Base-by-base conservation (phyloP, 805 yeast genomes). In the Hanseniaspora taiwanica region DNA sequence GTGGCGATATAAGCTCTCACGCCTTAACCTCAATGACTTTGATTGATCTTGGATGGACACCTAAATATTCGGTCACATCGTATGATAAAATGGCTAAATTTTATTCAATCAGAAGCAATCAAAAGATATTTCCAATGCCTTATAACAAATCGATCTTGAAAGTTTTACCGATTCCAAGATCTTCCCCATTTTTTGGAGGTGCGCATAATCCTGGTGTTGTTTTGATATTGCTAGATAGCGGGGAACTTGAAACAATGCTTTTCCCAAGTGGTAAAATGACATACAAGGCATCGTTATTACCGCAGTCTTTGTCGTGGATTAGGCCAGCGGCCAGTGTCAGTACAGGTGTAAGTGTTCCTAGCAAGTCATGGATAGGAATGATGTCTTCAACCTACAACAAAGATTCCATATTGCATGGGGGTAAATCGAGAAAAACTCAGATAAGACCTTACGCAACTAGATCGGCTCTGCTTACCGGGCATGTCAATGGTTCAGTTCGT, bases 1-100 rank as follows among this genome's bases (percentile, higher is more conserved):
- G 91, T 9, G 85, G 83, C 14, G 78, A 74, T 49, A 10, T 41
- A 10, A 49, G 54, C 1, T 66, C 65, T 33, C 69, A 68, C 0
- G 59, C 58, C 29, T 69, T 64, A 40, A 65, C 63, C 40, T 66
- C 69, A 6, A 47, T 80, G 7, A 69, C 73, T 0, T 62, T 78
- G 39, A 63, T 87, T 44, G 82, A 84, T 46, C 79, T 85, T 49
- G 96, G 95, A 3, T 66, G 68, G 34, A 81, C 94, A 12, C 81
- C 94, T 19, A 72, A 75, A 38, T 82, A 84, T 48, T 70, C 86
- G 2, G 60, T 89, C 42, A 81, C 96, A 0, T 80, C 95, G 0
- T 83, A 85, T 58, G 81, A 78, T 7, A 76, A 77, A 39, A 91
- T 86, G 81, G 81, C 81, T 14, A 71, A 71, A 39, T 85, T 76